Evolutionary conservation across 768 basidiomycete genomes (phyloP), one percentile per base, ranked within the genome.

Genomic region (Kwoniella botswanensis): DNA sequence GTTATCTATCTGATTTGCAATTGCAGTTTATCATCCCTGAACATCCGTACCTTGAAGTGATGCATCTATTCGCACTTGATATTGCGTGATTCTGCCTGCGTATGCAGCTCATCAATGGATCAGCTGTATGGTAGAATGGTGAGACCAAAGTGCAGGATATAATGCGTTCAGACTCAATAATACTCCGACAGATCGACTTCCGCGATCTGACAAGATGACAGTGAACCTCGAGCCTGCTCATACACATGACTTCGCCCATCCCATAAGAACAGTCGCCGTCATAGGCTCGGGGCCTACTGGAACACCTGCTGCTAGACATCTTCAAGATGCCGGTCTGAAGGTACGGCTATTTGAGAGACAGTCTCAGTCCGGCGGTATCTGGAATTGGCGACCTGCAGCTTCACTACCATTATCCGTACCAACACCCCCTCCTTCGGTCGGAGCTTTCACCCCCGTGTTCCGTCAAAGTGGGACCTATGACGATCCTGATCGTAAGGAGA

Each of bases 271-370:
- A 0, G 78, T 79, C 7, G 78, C 78, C 10, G 66, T 79, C 22
- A 72, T 79, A 35, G 78, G 78, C 18, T 68, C 63, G n/a, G 78
- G 78, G 3, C 76, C 78, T n/a, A 68, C 75, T 4, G 78, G 78
- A 5, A 46, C 70, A 2, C 63, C 74, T 1, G 76, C 76, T 3
- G 70, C 70, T 29, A 63, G 68, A 61, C 78, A 75, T 41, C 68
- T 76, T 6, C 41, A 35, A 6, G 78, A 79, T 60, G 71, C 69
- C 9, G 78, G 74, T 9, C 65, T 76, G 11, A 26, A 70, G 4
- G 78, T 76, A 29, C 43, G 65, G 1, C 22, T 77, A 29, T 79
- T 77, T 41, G 78, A 79, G 53, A 57, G 74, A n/a, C 76, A 79
- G 44, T 26, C 35, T 35, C 22, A 66, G 35, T 60, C 68, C 5